Percentiles rank a stretch among this genome's conserved stretches.
Evolutionary conservation across 108 stramenopile species (phyloP).

Genomic region (Parietichytrium sp.): DNA sequence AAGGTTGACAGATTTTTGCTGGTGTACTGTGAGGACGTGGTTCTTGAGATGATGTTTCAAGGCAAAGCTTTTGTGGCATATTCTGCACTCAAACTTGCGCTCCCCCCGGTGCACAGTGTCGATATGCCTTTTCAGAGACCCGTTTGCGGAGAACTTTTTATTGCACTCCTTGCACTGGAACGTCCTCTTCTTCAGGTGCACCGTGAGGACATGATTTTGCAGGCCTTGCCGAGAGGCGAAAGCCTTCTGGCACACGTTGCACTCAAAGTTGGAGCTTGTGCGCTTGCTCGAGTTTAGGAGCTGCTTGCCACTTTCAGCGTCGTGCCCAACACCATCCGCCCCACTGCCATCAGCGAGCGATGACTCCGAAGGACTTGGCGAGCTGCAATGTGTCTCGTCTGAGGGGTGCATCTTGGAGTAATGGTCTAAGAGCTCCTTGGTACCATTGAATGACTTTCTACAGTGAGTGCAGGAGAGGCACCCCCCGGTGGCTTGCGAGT

Average conservation of each 20-base stretch:
- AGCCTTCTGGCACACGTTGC: neutral
- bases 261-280: too few species aligned
- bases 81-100: conserved; percentile 51
- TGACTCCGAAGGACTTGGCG: too few species aligned
- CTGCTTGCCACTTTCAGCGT: too few species aligned
- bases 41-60: conserved; percentile 57
- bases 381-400: too few species aligned
- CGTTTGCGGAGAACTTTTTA: conserved; percentile 27
- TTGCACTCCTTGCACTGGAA: conserved; percentile 45
- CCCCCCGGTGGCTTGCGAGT: too few species aligned
- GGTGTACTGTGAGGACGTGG: conserved; percentile 51
- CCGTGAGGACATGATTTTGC: neutral
- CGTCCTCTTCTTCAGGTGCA: conserved; percentile 20
- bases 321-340: too few species aligned
- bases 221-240: neutral
- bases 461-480: too few species aligned
- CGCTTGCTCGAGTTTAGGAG: too few species aligned
- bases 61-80: conserved; percentile 47
- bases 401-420: too few species aligned
- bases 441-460: too few species aligned
- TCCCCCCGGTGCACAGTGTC: conserved; percentile 14
- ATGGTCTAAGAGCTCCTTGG: too few species aligned
- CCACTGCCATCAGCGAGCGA: too few species aligned
- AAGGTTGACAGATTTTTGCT: conserved; percentile 15
- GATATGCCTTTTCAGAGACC: conserved; percentile 6